Conservation (phyloP, 495 filamentous ascomycete species). For the Opeltia flavorubescens region DNA sequence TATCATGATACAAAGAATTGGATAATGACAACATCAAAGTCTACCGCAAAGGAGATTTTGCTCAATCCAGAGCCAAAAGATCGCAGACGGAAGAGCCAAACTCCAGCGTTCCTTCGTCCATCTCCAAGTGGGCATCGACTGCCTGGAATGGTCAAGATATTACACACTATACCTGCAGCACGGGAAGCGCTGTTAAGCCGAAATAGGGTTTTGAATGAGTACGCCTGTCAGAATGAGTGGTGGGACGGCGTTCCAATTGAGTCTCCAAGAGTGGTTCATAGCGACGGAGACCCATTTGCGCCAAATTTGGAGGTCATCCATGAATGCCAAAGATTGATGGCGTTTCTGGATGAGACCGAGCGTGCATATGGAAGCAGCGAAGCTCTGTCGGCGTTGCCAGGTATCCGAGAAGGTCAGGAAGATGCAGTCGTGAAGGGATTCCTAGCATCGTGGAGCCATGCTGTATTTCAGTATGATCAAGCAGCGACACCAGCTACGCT, state of each 20-base stretch:
- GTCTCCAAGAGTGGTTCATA: conserved; percentile 41
- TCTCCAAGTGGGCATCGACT: conserved; percentile 44
- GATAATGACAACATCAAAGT: conserved; percentile 54
- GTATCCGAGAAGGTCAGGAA: conserved; percentile 16
- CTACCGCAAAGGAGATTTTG: conserved; percentile 41
- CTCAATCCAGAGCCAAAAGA: conserved; percentile 44
- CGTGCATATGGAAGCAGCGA: conserved; percentile 74
- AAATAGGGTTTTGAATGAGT: conserved; percentile 37
- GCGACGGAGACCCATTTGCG: conserved; percentile 24
- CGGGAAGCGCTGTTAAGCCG: conserved; percentile 57
- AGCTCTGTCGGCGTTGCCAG: conserved; percentile 31
- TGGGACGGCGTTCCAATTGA: conserved; percentile 64
- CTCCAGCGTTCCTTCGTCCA: conserved; percentile 62
- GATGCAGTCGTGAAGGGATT: conserved; percentile 14
- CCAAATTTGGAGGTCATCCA: conserved; percentile 35
- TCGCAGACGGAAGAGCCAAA: conserved; percentile 41
- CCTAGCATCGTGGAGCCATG: conserved; percentile 10
- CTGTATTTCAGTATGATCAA: not conserved
- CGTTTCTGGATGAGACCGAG: conserved; percentile 65
- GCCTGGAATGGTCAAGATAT: conserved; percentile 57
- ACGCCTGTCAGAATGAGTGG: conserved; percentile 63
- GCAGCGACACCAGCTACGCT: conserved; percentile 15
- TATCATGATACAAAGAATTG: conserved; percentile 60
- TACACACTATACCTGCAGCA: conserved; percentile 71
- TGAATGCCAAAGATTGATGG: conserved; percentile 62